A percentile compares a stretch with the other conserved stretches of the same genome.
Evolutionary conservation across 2,329 filamentous ascomycete genomes (phyloP).

Genomic region (Alternaria panax): DNA sequence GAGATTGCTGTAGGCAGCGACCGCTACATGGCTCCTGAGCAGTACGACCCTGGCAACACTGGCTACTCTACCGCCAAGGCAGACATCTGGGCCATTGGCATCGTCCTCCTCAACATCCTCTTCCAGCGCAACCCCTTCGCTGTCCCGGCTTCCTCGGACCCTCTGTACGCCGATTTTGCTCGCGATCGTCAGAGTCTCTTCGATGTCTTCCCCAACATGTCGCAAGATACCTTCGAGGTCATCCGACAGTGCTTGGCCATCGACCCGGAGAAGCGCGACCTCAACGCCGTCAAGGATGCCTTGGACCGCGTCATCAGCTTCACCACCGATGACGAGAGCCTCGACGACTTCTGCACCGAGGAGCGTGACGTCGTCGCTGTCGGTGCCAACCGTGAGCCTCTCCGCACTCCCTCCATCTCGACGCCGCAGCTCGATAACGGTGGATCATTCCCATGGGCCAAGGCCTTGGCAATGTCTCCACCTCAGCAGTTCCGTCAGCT

Average conservation of each 20-base stretch:
- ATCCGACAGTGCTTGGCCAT: slow-evolving; percentile 89
- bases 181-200: slow-evolving; percentile 95
- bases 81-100: slow-evolving; percentile 96
- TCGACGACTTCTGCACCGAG: slow-evolving; percentile 92
- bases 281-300: slow-evolving; percentile 78
- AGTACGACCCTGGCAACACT: slow-evolving; percentile 85
- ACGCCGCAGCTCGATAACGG: slow-evolving; percentile 78
- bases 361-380: slow-evolving; percentile 80
- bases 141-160: slow-evolving; percentile 86
- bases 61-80: slow-evolving; percentile 94
- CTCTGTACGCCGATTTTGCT: slow-evolving; percentile 90
- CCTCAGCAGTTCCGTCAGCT: slow-evolving; percentile 78
- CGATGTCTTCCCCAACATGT: slow-evolving; percentile 98
- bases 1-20: slow-evolving; percentile 96
- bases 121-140: slow-evolving; percentile 98
- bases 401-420: slow-evolving; percentile 93
- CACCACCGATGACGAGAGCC: slow-evolving; percentile 87
- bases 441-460: slow-evolving; percentile 93
- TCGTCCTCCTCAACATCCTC: slow-evolving; percentile 93
- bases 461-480: slow-evolving; percentile 80
- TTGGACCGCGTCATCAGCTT: slow-evolving; percentile 85
- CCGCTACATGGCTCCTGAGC: slow-evolving; percentile 98
- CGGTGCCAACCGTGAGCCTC: slow-evolving; percentile 87
- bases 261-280: slow-evolving; percentile 86
- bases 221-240: slow-evolving; percentile 95